Conservation (phyloP, 169 alveolate genomes). For the Plasmodium adleri region DNA sequence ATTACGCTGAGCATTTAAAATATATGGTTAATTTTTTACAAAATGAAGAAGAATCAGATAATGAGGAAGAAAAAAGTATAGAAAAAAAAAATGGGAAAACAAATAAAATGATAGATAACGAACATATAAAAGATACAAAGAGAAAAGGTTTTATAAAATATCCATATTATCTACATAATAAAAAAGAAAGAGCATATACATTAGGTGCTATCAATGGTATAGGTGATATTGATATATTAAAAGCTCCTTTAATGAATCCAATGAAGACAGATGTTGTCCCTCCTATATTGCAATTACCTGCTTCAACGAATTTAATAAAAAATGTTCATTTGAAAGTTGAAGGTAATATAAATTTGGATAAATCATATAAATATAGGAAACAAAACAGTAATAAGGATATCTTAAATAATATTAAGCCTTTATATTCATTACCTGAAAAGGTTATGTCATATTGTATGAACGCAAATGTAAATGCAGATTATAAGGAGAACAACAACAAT, state of each 20-base stretch:
- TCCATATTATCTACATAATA: slow-evolving; percentile 15
- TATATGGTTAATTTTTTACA: too few relatives aligned
- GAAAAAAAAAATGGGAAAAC: slow-evolving; percentile 34
- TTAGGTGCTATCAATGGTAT: slow-evolving; percentile 70
- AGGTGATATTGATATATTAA: slow-evolving; percentile 47
- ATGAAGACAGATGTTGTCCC: slow-evolving; percentile 43
- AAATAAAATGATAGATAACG: slow-evolving; percentile 13
- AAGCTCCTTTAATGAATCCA: slow-evolving; percentile 70
- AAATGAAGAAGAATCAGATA: not conserved
- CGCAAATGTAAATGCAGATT: not conserved
- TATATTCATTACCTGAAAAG: slow-evolving; percentile 63
- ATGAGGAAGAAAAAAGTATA: slow-evolving; percentile 13
- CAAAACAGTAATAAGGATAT: slow-evolving; percentile 66
- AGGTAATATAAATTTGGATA: slow-evolving; percentile 57
- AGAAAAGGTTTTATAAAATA: slow-evolving; percentile 7
- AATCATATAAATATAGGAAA: slow-evolving; percentile 45
- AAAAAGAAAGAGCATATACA: slow-evolving; percentile 68
- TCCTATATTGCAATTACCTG: slow-evolving; percentile 61
- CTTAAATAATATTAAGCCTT: slow-evolving; percentile 55
- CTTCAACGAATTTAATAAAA: slow-evolving; percentile 69
- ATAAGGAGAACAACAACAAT: not conserved
- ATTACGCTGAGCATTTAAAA: too few relatives aligned
- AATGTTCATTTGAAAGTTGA: slow-evolving; percentile 61
- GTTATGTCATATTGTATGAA: slow-evolving; percentile 50
- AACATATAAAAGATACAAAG: slow-evolving; percentile 22